These are phyloP conservation scores for Pseudogymnoascus pannorum DNA, from an alignment of 2,329 filamentous ascomycete species.

Conservation along the genomic window DNA sequence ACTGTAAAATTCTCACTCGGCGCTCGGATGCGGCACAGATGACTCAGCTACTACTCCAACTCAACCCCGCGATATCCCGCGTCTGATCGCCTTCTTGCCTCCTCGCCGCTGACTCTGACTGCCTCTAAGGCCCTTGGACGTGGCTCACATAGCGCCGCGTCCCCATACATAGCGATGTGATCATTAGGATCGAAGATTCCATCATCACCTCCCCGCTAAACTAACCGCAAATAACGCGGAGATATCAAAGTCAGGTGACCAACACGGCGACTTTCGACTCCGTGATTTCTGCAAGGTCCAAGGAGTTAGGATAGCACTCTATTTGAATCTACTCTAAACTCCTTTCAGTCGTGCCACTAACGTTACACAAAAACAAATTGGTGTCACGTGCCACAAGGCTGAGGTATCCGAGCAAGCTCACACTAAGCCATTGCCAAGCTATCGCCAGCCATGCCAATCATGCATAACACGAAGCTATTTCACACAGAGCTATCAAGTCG, in stretches of 20 bases:
- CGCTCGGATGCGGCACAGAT: not conserved
- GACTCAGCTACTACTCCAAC: conserved; percentile 1
- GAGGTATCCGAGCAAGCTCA: not conserved
- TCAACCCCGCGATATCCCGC: not conserved
- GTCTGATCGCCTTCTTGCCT: not conserved
- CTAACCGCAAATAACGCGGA: not conserved
- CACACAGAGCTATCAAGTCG: not conserved
- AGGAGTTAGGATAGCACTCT: too few species aligned
- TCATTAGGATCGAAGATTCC: not conserved
- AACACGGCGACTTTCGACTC: not conserved
- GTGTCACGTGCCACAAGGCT: not conserved
- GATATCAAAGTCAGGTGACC: not conserved
- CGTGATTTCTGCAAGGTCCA: not conserved
- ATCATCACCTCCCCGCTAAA: not conserved
- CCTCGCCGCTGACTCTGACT: not conserved
- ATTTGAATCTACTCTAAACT: not conserved
- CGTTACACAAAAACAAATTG: not conserved
- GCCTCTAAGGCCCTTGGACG: not conserved
- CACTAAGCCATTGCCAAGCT: not conserved
- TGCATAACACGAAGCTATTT: not conserved
- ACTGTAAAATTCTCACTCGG: conserved; percentile 4
- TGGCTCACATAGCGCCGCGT: not conserved
- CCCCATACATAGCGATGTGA: not conserved
- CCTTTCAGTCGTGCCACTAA: not conserved
- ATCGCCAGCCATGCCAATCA: not conserved